Evolutionary conservation across 768 basidiomycete species (phyloP).

Genomic region (Mrakia gelida): DNA sequence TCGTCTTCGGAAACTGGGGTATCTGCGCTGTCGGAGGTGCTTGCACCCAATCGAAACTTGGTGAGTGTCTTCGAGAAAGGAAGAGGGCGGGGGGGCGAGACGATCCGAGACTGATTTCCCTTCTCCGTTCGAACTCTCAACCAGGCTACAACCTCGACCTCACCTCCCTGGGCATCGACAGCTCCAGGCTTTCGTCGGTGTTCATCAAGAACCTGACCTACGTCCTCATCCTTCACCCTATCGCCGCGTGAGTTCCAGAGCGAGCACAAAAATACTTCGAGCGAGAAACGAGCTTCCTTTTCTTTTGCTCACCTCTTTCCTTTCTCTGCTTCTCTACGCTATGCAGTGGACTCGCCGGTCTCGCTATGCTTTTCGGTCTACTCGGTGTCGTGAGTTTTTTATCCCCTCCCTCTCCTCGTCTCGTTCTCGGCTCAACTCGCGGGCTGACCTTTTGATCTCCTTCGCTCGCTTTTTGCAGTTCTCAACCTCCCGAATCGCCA

Average conservation of each 20-base stretch:
- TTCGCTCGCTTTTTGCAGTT: not conserved
- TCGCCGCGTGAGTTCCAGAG: not conserved
- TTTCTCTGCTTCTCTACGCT: not conserved
- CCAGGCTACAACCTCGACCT: slow-evolving; percentile 5
- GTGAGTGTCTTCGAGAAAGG: not conserved
- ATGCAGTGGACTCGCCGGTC: slow-evolving; percentile 13
- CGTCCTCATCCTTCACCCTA: slow-evolving; percentile 28
- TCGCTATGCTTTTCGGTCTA: slow-evolving; percentile 29
- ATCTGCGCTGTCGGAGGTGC: not conserved
- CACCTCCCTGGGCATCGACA: not conserved
- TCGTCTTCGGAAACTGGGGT: slow-evolving; percentile 30
- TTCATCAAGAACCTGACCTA: slow-evolving; percentile 23
- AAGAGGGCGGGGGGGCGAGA: not conserved
- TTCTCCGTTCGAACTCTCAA: not conserved
- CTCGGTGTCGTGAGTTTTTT: slow-evolving; percentile 3
- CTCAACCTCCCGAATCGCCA: slow-evolving; percentile 21
- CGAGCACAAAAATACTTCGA: too few species aligned
- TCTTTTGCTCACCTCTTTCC: too few species aligned
- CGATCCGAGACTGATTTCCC: not conserved
- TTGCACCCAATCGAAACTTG: slow-evolving; percentile 21
- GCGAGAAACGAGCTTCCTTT: too few species aligned
- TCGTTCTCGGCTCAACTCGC: too few species aligned
- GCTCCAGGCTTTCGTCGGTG: not conserved
- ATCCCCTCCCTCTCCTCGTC: too few species aligned
- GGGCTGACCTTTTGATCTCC: too few species aligned